These are phyloP conservation scores for Fusarium oxysporum DNA, from an alignment of 2,329 filamentous ascomycete species.

Conservation along the genomic window DNA sequence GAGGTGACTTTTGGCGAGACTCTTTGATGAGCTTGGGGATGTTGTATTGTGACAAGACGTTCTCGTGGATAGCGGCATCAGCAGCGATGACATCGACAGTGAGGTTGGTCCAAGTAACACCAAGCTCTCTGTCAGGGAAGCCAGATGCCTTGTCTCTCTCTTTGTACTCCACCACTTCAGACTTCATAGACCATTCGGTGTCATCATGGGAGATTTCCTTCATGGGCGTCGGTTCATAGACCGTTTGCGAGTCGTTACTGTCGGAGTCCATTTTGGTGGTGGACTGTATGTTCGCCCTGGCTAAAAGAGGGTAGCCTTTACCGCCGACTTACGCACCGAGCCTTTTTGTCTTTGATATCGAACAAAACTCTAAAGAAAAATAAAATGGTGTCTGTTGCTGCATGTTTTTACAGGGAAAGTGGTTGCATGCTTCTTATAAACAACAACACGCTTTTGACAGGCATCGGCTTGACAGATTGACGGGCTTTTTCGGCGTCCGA, in stretches of 20 bases:
- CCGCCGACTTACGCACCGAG: background rate
- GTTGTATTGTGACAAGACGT: slow-evolving; percentile 70
- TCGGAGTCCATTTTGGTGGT: slow-evolving; percentile 46
- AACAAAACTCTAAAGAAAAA: background rate
- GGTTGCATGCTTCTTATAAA: background rate
- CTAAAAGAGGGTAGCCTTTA: slow-evolving; percentile 15
- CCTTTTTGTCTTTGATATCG: background rate
- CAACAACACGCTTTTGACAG: background rate
- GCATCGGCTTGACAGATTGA: background rate
- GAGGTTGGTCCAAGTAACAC: slow-evolving; percentile 73
- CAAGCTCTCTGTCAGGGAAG: slow-evolving; percentile 63
- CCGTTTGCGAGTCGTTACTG: slow-evolving; percentile 40
- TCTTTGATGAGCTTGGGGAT: slow-evolving; percentile 65
- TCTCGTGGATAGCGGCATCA: slow-evolving; percentile 73
- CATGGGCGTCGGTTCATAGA: slow-evolving; percentile 33
- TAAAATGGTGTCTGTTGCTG: background rate
- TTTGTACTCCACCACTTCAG: slow-evolving; percentile 57
- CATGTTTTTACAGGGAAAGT: background rate
- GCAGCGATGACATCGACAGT: slow-evolving; percentile 71
- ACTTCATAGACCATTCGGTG: slow-evolving; percentile 60
- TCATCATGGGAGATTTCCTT: slow-evolving; percentile 22
- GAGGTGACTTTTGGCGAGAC: slow-evolving; percentile 64
- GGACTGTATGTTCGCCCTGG: slow-evolving; percentile 3
- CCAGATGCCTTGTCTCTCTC: slow-evolving; percentile 59
- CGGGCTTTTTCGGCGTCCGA: slow-evolving; percentile 23